Evolutionary conservation across 192 early-diverging fungal genomes (phyloP).

Genomic region (Coemansia sp.): DNA sequence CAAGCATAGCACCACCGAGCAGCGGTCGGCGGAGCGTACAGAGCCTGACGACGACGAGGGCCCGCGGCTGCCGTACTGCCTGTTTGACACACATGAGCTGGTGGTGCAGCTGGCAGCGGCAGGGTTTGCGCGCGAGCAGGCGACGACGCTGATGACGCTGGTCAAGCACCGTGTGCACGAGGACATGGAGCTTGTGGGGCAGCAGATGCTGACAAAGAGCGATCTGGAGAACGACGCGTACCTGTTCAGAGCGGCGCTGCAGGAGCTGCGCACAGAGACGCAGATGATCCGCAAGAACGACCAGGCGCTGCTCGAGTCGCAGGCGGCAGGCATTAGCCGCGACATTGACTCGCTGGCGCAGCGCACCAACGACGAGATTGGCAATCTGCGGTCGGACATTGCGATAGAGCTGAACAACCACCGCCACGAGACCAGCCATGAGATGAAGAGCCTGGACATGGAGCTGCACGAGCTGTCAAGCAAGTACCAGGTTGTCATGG

Average conservation of each 20-base stretch:
- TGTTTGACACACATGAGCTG: conserved; percentile 79
- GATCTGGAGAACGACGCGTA: conserved; percentile 86
- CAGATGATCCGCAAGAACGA: conserved; percentile 75
- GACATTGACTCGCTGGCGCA: conserved; percentile 76
- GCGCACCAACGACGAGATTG: conserved; percentile 71
- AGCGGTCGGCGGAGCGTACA: not conserved
- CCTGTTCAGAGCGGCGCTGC: conserved; percentile 75
- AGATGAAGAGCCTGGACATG: conserved; percentile 74
- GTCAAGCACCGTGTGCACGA: conserved; percentile 62
- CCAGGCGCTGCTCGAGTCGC: conserved; percentile 66
- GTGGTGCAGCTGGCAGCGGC: conserved; percentile 60
- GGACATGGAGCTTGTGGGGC: conserved; percentile 12
- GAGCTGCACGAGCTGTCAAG: conserved; percentile 80
- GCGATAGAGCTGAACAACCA: conserved; percentile 88
- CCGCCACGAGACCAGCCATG: conserved; percentile 75
- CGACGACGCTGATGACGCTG: conserved; percentile 69
- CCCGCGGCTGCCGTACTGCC: conserved; percentile 32
- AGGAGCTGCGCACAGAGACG: conserved; percentile 75
- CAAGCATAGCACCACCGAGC: not conserved
- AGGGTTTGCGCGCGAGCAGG: conserved; percentile 68
- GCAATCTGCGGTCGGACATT: conserved; percentile 77
- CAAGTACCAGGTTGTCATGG: conserved; percentile 75
- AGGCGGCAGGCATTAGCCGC: conserved; percentile 66
- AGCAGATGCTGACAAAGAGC: conserved; percentile 65
- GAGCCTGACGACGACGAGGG: not conserved